phyloP scores from a whole-genome alignment of 768 basidiomycete genomes.

The Leucosporidium yakuticum region DNA sequence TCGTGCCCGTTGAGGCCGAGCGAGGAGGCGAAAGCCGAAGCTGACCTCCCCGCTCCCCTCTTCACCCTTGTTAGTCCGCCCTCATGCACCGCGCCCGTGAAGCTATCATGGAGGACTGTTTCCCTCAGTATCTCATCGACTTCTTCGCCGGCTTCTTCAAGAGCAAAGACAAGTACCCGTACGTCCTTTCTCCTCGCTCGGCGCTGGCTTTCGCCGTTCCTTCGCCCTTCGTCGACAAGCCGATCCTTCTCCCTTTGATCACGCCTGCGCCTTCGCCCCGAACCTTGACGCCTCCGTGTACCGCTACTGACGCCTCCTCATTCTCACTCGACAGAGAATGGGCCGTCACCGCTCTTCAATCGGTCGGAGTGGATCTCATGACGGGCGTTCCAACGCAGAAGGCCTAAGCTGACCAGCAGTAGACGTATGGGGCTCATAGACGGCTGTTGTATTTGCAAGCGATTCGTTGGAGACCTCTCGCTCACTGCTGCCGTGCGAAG shows the following conservation, averaged over 20 bases:
- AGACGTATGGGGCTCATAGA: no score
- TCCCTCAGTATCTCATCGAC: conserved; percentile 65
- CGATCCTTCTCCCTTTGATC: no score
- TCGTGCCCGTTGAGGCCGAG: not conserved
- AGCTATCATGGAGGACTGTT: conserved; percentile 69
- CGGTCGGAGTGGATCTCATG: conserved; percentile 76
- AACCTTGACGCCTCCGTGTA: no score
- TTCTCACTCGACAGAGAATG: conserved; percentile 49
- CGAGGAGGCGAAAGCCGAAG: not conserved
- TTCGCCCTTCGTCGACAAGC: no score
- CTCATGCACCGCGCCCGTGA: conserved; percentile 79
- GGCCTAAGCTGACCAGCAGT: no score
- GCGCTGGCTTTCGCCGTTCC: not conserved
- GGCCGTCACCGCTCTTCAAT: conserved; percentile 76
- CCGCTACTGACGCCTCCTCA: no score
- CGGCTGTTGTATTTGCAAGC: no score
- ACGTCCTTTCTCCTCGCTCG: not conserved
- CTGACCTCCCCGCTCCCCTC: not conserved
- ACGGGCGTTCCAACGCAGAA: conserved; percentile 47
- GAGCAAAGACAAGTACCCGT: conserved; percentile 55
- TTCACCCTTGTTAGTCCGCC: not conserved
- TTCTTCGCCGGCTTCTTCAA: conserved; percentile 78
- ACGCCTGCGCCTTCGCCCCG: no score
- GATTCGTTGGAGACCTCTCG: no score
- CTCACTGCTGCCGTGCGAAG: no score